Evolutionary conservation across 2,329 filamentous ascomycete genomes (phyloP).

Genomic region (Venturia aucupariae): DNA sequence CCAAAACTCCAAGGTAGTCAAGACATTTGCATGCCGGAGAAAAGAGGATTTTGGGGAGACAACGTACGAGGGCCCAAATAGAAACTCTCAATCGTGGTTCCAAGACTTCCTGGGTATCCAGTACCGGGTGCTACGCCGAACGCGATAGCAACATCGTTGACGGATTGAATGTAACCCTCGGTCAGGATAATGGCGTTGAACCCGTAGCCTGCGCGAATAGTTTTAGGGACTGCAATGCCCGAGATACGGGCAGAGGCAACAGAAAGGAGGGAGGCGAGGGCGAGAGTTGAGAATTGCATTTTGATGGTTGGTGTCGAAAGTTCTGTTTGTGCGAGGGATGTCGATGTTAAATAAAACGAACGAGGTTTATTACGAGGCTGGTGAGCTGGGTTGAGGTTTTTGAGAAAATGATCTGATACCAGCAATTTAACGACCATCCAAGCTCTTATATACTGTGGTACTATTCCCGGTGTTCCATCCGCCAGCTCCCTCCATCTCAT

Average conservation of each 20-base stretch:
- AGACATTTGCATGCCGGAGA: too few species aligned
- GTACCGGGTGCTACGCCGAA: conserved; percentile 29
- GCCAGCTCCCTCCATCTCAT: not conserved
- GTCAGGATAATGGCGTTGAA: conserved; percentile 33
- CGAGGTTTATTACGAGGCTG: not conserved
- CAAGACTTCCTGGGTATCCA: conserved; percentile 25
- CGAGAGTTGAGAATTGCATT: conserved; percentile 19
- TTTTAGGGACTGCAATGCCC: conserved; percentile 35
- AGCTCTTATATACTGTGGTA: not conserved
- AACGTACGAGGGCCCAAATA: conserved; percentile 31
- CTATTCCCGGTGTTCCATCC: not conserved
- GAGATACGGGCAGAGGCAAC: conserved; percentile 32
- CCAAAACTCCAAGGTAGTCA: not conserved
- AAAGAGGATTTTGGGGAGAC: not conserved
- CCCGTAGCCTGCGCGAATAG: conserved; percentile 30
- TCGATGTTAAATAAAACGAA: not conserved
- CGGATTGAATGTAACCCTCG: conserved; percentile 37
- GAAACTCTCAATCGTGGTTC: conserved; percentile 22
- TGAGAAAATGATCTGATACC: not conserved
- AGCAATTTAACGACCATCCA: not conserved
- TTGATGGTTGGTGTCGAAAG: conserved; percentile 8
- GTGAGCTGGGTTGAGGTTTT: not conserved
- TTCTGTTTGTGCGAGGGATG: too few species aligned
- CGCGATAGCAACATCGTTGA: conserved; percentile 37
- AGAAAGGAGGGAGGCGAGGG: conserved; percentile 18